Percentiles rank a stretch among this genome's conserved stretches.
Conservation (phyloP, 352 stramenopile species). For the Phytophthora ramorum region DNA sequence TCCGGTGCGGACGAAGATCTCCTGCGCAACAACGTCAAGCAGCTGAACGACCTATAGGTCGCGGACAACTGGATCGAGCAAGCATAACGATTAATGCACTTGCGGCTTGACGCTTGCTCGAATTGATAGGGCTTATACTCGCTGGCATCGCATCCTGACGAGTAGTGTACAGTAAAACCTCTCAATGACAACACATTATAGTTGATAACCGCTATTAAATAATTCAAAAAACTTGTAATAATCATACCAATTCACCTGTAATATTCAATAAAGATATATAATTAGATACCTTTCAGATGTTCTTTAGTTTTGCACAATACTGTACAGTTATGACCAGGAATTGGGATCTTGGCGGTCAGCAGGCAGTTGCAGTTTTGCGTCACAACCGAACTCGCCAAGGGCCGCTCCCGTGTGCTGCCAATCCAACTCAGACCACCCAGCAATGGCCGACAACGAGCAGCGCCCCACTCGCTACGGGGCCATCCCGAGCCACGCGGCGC, state of each 20-base stretch:
- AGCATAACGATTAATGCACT: constrained; percentile 15
- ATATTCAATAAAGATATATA: no score
- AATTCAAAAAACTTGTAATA: no score
- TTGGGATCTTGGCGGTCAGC: background rate
- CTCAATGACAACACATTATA: no score
- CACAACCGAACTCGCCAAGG: constrained; percentile 17
- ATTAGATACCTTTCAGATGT: no score
- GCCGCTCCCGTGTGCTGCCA: constrained; percentile 9
- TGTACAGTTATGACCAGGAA: background rate
- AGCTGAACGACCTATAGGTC: constrained; percentile 75
- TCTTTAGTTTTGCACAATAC: no score
- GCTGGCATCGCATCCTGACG: no score
- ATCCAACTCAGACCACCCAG: constrained; percentile 16
- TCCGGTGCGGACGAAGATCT: constrained; percentile 83
- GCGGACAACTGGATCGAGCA: background rate
- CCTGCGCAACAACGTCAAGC: constrained; percentile 73
- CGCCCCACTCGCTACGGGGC: constrained; percentile 60
- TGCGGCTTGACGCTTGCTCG: background rate
- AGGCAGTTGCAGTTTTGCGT: constrained; percentile 17
- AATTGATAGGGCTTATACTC: no score
- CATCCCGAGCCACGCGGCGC: constrained; percentile 48
- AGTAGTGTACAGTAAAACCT: no score
- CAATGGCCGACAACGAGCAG: constrained; percentile 42
- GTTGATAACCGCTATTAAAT: no score
- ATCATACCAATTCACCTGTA: no score